phyloP scores from a whole-genome alignment of 164 flowering plant genomes.

The Santalum album region DNA sequence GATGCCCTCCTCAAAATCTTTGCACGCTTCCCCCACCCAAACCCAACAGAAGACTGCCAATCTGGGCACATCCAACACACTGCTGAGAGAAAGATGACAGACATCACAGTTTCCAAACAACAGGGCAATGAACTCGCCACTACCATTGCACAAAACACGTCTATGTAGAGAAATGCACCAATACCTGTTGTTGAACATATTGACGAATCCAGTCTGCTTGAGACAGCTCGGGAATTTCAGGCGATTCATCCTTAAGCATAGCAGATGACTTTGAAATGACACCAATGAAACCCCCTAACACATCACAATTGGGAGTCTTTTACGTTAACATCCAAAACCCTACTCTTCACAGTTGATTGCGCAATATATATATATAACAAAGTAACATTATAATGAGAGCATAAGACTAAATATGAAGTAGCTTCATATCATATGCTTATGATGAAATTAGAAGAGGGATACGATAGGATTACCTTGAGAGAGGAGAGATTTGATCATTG shows the following conservation, averaged over 20 bases:
- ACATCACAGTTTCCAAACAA: too few species aligned
- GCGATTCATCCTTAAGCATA: conserved; percentile 20
- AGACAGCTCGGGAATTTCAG: conserved; percentile 41
- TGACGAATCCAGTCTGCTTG: conserved; percentile 91
- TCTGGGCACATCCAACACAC: too few species aligned
- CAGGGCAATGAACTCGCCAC: too few species aligned
- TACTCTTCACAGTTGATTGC: not conserved
- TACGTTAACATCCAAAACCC: conserved; percentile 1
- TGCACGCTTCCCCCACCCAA: too few species aligned
- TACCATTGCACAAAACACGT: too few species aligned
- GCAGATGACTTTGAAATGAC: conserved; percentile 35
- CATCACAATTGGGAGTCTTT: not conserved
- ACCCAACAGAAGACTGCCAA: too few species aligned
- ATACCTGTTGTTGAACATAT: conserved; percentile 64
- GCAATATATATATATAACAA: not conserved
- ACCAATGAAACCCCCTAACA: conserved; percentile 51
- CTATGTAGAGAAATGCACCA: too few species aligned
- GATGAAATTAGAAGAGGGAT: not conserved
- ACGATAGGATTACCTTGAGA: conserved; percentile 71
- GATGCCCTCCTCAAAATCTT: too few species aligned
- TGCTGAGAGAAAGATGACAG: too few species aligned
- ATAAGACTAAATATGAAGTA: conserved; percentile 7
- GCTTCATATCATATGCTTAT: too few species aligned
- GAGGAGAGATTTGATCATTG: conserved; percentile 74
- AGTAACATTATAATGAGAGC: not conserved